Percentiles rank a stretch among this genome's conserved stretches.
phyloP scores from a whole-genome alignment of 2,329 filamentous ascomycete species.

The Chaetomium sp. region DNA sequence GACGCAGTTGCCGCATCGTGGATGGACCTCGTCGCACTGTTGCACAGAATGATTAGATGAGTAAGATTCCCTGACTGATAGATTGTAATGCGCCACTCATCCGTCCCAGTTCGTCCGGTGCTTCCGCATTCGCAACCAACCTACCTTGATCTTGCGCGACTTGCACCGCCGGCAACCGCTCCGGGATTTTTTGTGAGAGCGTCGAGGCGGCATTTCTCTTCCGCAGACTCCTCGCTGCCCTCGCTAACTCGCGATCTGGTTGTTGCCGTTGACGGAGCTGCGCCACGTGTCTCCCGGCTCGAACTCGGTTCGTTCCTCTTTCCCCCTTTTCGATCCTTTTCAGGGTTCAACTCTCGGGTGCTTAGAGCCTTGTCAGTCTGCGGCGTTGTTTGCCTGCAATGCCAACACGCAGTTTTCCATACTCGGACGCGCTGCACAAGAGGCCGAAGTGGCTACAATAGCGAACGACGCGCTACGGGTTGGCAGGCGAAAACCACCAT shows the following conservation, averaged over 20 bases:
- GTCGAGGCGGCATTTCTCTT: constrained; percentile 51
- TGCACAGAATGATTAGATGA: not conserved
- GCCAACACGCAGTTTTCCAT: constrained; percentile 14
- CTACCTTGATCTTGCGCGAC: constrained; percentile 62
- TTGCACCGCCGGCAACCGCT: constrained; percentile 62
- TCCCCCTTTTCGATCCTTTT: not conserved
- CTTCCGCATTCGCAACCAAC: not conserved
- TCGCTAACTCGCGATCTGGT: too few species aligned
- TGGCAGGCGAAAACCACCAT: not conserved
- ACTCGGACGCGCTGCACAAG: constrained; percentile 5
- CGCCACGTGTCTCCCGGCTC: too few species aligned
- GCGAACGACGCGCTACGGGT: not conserved
- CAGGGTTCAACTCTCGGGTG: not conserved
- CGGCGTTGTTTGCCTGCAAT: constrained; percentile 14
- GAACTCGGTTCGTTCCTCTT: too few species aligned
- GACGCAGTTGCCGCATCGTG: constrained; percentile 57
- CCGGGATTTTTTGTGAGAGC: constrained; percentile 63
- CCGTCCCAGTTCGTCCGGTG: not conserved
- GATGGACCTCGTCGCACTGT: constrained; percentile 61
- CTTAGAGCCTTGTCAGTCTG: not conserved
- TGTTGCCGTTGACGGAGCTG: too few species aligned
- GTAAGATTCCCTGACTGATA: not conserved
- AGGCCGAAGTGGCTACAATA: constrained; percentile 1
- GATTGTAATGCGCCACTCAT: not conserved
- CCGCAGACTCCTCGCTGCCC: not conserved